Percentiles rank a stretch among this genome's conserved stretches.
These are phyloP conservation scores for Chlamydomonas eustigma DNA, from an alignment of 139 green algal genomes.

Conservation along the genomic window DNA sequence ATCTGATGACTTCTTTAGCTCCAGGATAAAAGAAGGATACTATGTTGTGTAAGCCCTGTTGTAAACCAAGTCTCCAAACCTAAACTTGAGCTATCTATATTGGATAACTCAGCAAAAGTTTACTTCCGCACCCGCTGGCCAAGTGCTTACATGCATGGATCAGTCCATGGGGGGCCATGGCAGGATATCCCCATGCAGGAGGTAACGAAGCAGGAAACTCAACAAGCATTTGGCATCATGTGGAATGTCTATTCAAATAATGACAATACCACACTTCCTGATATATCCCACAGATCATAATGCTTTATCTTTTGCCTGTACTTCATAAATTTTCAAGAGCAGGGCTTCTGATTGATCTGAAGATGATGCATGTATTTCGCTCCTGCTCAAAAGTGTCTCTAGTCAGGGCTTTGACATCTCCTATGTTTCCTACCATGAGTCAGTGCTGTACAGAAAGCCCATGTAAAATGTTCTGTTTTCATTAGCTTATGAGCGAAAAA, in stretches of 20 bases:
- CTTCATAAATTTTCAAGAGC: not conserved
- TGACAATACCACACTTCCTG: not conserved
- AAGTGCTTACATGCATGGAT: not conserved
- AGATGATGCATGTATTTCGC: not conserved
- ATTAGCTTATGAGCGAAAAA: not conserved
- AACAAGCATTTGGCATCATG: too few relatives aligned
- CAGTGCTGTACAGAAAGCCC: too few relatives aligned
- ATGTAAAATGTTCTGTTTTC: too few relatives aligned
- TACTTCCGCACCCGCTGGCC: not conserved
- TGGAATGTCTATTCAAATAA: not conserved
- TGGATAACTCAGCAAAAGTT: not conserved
- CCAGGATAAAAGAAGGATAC: not conserved
- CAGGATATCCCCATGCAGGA: not conserved
- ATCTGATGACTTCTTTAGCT: not conserved
- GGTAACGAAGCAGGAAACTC: not conserved
- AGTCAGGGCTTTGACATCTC: too few relatives aligned
- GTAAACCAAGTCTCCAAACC: too few relatives aligned
- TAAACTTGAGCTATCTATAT: not conserved
- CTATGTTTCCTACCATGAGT: too few relatives aligned
- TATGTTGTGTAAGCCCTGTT: not conserved
- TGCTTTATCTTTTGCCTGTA: not conserved
- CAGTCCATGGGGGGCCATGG: not conserved
- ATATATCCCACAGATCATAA: not conserved
- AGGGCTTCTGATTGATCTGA: not conserved
- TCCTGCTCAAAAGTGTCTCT: too few relatives aligned